Percentiles rank a stretch among this genome's conserved stretches.
Evolutionary conservation across 1,139 yeast genomes (phyloP).

Genomic region (Candida neerlandica): DNA sequence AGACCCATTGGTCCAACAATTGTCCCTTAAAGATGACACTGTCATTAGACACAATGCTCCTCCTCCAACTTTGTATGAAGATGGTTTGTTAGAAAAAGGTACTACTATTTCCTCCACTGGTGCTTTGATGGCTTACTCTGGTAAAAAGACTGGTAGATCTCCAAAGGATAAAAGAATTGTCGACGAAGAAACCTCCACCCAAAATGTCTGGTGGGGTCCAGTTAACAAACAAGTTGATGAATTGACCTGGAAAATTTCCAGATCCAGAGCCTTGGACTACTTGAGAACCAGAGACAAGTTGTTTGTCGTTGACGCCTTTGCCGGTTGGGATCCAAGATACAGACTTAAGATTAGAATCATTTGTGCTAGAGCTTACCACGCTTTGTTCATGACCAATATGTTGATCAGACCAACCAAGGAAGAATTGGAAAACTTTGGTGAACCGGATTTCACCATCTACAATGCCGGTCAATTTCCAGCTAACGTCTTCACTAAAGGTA

Average conservation of each 20-base stretch:
- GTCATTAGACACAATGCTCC: conserved; percentile 85
- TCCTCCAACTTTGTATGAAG: conserved; percentile 91
- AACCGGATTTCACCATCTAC: conserved; percentile 98
- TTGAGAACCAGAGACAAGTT: conserved; percentile 94
- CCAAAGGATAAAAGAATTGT: conserved; percentile 98
- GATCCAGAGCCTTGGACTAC: conserved; percentile 96
- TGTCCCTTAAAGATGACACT: conserved; percentile 51
- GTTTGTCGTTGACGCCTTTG: conserved; percentile 94
- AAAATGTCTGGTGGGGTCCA: conserved; percentile 99
- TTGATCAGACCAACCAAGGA: conserved; percentile 91
- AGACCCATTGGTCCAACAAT: conserved; percentile 49
- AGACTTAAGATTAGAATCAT: conserved; percentile 95
- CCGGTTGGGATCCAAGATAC: conserved; percentile 99
- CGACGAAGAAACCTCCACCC: conserved; percentile 83
- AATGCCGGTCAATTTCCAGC: conserved; percentile 99
- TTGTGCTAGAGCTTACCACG: conserved; percentile 98
- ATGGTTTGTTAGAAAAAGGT: conserved; percentile 86
- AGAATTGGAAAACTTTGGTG: conserved; percentile 88
- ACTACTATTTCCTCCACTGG: conserved; percentile 94
- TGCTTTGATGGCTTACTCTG: conserved; percentile 94
- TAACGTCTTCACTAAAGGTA: conserved; percentile 92
- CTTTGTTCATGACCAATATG: conserved; percentile 98
- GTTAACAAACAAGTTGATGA: conserved; percentile 95
- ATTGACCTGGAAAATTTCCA: conserved; percentile 92
- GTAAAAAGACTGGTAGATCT: conserved; percentile 96